phyloP scores from a whole-genome alignment of 441 rosid genomes.

The Dalechampia spathulata region DNA sequence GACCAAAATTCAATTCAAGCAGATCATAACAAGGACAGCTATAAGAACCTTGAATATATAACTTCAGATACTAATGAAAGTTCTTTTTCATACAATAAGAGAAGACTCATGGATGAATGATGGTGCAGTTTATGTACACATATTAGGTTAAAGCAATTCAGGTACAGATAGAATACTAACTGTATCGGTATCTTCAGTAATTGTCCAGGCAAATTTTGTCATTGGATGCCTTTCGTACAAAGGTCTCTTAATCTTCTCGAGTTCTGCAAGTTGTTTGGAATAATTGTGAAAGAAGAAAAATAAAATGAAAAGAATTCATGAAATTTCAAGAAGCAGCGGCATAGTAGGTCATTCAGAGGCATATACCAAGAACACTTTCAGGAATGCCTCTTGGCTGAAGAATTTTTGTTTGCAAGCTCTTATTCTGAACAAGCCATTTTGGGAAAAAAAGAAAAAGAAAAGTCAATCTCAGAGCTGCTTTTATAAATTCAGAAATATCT shows the following conservation, averaged over 20 bases:
- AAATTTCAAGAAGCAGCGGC: slow-evolving; percentile 9
- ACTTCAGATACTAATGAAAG: neutral
- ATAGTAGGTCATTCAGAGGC: neutral
- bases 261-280: slow-evolving; percentile 44
- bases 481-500: slow-evolving; percentile 6
- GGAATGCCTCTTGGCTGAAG: slow-evolving; percentile 61
- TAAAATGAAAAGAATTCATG: slow-evolving; percentile 8
- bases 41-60: neutral
- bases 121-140: slow-evolving; percentile 9
- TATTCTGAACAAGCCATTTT: slow-evolving; percentile 42
- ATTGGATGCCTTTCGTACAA: slow-evolving; percentile 94
- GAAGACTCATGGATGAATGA: neutral
- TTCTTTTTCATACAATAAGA: neutral
- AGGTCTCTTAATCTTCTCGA: slow-evolving; percentile 83
- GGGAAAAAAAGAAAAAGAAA: neutral
- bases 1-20: neutral
- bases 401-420: slow-evolving; percentile 50
- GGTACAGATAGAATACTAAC: slow-evolving; percentile 34
- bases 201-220: slow-evolving; percentile 88
- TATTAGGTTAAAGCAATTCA: neutral
- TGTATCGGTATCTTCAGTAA: slow-evolving; percentile 80
- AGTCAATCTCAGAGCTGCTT: neutral
- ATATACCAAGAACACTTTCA: slow-evolving; percentile 66
- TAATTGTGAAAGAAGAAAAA: slow-evolving; percentile 6
- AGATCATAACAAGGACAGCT: neutral